A percentile compares a stretch with the other conserved stretches of the same genome.
phyloP scores from a whole-genome alignment of 768 basidiomycete genomes.

The Holtermanniella nyarrowii region DNA sequence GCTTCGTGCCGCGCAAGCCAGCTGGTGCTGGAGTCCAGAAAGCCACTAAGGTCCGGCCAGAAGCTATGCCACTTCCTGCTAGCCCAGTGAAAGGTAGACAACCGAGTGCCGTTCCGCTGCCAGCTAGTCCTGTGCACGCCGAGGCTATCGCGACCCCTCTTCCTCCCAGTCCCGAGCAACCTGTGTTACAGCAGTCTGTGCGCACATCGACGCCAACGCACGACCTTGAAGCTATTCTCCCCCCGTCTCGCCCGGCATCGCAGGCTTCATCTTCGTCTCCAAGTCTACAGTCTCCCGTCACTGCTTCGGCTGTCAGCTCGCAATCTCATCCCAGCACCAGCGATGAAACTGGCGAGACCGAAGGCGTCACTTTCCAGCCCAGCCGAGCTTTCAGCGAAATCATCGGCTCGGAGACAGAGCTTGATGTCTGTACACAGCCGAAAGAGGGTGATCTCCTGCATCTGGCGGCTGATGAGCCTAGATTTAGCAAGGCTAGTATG shows the following conservation, averaged over 20 bases:
- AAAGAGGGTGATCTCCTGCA: not conserved
- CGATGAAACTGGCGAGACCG: not conserved
- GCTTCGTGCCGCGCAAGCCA: not conserved
- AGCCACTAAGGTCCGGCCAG: slow-evolving; percentile 7
- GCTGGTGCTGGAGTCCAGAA: not conserved
- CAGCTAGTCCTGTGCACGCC: slow-evolving; percentile 7
- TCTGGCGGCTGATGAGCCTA: not conserved
- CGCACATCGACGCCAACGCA: not conserved
- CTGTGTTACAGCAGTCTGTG: too few relatives aligned
- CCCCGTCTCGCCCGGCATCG: not conserved
- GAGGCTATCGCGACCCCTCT: not conserved
- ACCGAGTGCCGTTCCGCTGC: slow-evolving; percentile 13
- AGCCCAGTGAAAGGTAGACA: slow-evolving; percentile 6
- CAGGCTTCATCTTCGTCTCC: not conserved
- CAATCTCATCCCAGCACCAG: not conserved
- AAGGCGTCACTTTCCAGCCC: not conserved
- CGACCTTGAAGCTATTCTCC: not conserved
- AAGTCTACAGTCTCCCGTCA: not conserved
- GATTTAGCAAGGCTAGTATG: not conserved
- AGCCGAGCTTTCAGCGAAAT: too few relatives aligned
- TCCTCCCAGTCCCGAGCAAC: not conserved
- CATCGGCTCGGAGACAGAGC: not conserved
- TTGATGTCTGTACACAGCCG: not conserved
- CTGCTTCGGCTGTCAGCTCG: not conserved
- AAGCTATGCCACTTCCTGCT: slow-evolving; percentile 12